Conservation (phyloP, 2,329 filamentous ascomycete species). For the Pyrenophora graminea region DNA sequence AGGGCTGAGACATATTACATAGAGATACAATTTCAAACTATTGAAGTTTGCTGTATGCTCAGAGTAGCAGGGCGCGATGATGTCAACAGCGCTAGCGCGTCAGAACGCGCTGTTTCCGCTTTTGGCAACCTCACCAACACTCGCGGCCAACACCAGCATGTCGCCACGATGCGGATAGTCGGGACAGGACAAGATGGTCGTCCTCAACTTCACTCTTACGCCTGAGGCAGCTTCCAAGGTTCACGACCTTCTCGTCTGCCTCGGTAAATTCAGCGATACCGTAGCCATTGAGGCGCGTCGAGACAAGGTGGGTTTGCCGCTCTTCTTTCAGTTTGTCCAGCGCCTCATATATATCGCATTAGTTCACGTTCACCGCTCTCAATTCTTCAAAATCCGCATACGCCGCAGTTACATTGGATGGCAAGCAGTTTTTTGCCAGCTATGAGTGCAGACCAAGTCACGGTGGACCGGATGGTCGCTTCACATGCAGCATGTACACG, state of each 20-base stretch:
- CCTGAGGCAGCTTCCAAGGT: conserved; percentile 72
- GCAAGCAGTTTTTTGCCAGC: conserved; percentile 70
- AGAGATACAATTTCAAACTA: neutral
- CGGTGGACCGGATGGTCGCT: conserved; percentile 53
- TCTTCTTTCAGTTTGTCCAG: conserved; percentile 15
- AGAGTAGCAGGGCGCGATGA: conserved; percentile 11
- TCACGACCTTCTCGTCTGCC: conserved; percentile 73
- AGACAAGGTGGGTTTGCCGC: conserved; percentile 60
- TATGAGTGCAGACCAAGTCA: conserved; percentile 64
- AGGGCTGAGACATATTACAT: conserved; percentile 29
- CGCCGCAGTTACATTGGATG: conserved; percentile 70
- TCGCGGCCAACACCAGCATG: neutral
- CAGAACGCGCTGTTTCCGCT: conserved; percentile 22
- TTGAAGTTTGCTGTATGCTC: conserved; percentile 1
- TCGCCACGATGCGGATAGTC: conserved; percentile 14
- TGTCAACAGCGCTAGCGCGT: conserved; percentile 29
- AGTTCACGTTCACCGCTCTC: conserved; percentile 73
- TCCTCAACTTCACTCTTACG: conserved; percentile 71
- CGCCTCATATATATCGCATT: conserved; percentile 22
- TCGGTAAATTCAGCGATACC: conserved; percentile 79
- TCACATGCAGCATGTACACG: conserved; percentile 76
- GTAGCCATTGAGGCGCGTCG: conserved; percentile 74
- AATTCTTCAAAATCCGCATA: conserved; percentile 84
- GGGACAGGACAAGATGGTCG: conserved; percentile 45
- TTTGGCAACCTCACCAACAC: conserved; percentile 11